Base-by-base conservation (phyloP, 352 stramenopile genomes). In the Globisporangium ultimum region DNA sequence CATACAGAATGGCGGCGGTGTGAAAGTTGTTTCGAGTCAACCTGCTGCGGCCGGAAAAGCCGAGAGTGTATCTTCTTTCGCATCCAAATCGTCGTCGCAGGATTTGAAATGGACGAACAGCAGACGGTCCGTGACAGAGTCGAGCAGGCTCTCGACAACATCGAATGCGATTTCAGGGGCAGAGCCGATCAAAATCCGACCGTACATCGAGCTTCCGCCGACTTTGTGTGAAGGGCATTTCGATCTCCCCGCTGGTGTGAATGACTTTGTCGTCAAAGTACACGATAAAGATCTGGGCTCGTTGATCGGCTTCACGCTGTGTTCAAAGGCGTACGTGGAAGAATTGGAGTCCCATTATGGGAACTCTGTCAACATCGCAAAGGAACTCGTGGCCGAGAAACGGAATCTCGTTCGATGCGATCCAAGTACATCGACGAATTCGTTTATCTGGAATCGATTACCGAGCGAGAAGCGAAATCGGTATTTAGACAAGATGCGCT, bases 231-330 rank as follows among this genome's bases (percentile, higher is more conserved):
- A 90, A 20, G 84, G 84, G 2, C 82, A 93, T 53, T 80, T 91
- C 48, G 82, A 93, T 41, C 67, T 93, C 1, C 84, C 81, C 0
- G 66, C 72, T 11, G 80, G 86, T 18, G 67, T 93, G 17, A 90
- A 91, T 58, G 80, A 78, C 34, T 91, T 85, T 45, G 79, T 89
- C 13, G 81, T 93, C n/a, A 80, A 86, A 36, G 76, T 93, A 21
- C 74, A 91, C 51, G 84, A 93, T 52, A 86, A 91, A 43, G 86
- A 95, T 34, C 67, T 93, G 40, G 84, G 86, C 12, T 91, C 86
- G 9, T 55, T 95, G 10, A 93, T 95, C 24, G 83, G 72, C 22
- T 95, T 91, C 48, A 88, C 84, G 22, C 72, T 95, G 18, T 88
- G 78, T 48, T 93, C 82, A 0, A 67, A 74, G 20, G 72, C 72